These are phyloP conservation scores for Amanita pseudoporphyria DNA, from an alignment of 768 basidiomycete genomes.

Conservation along the genomic window DNA sequence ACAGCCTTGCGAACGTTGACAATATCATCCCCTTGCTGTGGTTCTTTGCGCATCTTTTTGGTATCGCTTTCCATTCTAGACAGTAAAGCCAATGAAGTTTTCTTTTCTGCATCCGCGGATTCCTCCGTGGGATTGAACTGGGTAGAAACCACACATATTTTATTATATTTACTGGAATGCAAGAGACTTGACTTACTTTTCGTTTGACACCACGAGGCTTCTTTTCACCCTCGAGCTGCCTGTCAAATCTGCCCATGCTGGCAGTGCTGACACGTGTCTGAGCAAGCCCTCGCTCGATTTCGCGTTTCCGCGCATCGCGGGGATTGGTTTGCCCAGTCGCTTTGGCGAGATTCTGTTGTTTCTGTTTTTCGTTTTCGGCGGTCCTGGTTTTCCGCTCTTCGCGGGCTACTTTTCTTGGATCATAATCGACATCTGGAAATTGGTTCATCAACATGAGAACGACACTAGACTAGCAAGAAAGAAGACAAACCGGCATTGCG, in stretches of 20 bases:
- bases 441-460: background rate
- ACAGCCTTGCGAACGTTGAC: constrained; percentile 90
- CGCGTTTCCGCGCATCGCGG: constrained; percentile 48
- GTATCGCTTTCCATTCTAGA: constrained; percentile 64
- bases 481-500: constrained; percentile 62
- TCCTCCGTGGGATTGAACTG: constrained; percentile 84
- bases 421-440: constrained; percentile 58
- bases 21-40: constrained; percentile 39
- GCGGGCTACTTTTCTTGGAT: constrained; percentile 70
- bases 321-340: constrained; percentile 25
- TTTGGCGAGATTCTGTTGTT: constrained; percentile 58
- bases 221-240: constrained; percentile 83
- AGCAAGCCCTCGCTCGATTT: constrained; percentile 70
- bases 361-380: constrained; percentile 80
- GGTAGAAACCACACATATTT: background rate
- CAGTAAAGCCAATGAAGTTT: constrained; percentile 64
- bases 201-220: constrained; percentile 83
- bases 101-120: constrained; percentile 56
- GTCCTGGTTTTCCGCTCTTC: constrained; percentile 74
- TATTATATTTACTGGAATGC: background rate
- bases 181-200: constrained; percentile 49
- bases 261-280: constrained; percentile 80
- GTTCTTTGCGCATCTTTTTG: constrained; percentile 48
- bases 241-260: constrained; percentile 93
- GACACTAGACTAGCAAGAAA: background rate